Conservation (phyloP, 805 yeast genomes). For the Candida broadrunensis region DNA sequence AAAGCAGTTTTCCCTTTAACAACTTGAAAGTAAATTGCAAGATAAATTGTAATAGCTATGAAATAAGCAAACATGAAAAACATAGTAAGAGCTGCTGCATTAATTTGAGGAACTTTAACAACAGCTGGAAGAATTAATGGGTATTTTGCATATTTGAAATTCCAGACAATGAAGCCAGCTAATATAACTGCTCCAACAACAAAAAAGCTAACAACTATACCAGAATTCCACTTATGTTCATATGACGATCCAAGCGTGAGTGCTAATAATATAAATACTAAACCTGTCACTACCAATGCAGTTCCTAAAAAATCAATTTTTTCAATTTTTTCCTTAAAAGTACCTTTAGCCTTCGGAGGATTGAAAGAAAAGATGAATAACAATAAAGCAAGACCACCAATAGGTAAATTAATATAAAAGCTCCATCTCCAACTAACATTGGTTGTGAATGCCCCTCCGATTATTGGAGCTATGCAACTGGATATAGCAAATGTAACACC, state of each 20-base stretch:
- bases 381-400: conserved; percentile 53
- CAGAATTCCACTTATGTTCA: conserved; percentile 51
- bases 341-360: conserved; percentile 46
- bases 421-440: conserved; percentile 74
- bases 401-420: conserved; percentile 65
- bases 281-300: conserved; percentile 36
- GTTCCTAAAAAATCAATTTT: conserved; percentile 52
- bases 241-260: conserved; percentile 56
- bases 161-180: conserved; percentile 35
- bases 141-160: conserved; percentile 36
- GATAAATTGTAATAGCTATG: conserved; percentile 30
- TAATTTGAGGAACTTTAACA: conserved; percentile 31
- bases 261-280: conserved; percentile 46
- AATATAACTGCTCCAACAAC: conserved; percentile 42
- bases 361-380: conserved; percentile 40
- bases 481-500: conserved; percentile 48
- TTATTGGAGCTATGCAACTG: conserved; percentile 57
- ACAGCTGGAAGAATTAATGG: conserved; percentile 49
- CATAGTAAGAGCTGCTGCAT: conserved; percentile 35
- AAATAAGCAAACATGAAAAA: conserved; percentile 37
- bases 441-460: conserved; percentile 67
- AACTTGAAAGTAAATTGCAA: conserved; percentile 39
- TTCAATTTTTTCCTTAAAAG: conserved; percentile 31
- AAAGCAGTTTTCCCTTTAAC: conserved; percentile 29
- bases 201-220: conserved; percentile 48